Evolutionary conservation across 2,329 filamentous ascomycete species (phyloP).

Genomic region (Trichoderma lentiforme): DNA sequence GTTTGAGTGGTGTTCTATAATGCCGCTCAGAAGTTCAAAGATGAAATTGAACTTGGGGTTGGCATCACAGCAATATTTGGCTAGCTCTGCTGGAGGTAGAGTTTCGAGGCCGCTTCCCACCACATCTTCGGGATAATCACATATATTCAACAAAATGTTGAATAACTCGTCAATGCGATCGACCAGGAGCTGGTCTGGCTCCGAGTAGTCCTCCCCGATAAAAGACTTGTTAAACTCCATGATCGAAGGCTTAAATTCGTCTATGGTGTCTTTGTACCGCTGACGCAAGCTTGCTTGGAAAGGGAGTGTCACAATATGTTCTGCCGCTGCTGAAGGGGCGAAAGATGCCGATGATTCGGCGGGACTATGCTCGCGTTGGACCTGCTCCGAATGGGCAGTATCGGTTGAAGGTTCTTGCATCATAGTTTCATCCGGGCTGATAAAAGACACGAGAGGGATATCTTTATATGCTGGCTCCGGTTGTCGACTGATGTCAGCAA

Average conservation of each 20-base stretch:
- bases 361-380: slow-evolving; percentile 25
- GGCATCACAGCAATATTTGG: slow-evolving; percentile 53
- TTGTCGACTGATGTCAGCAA: slow-evolving; percentile 36
- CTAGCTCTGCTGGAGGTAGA: slow-evolving; percentile 40
- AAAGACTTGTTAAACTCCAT: slow-evolving; percentile 45
- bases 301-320: slow-evolving; percentile 55
- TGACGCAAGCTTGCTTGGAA: slow-evolving; percentile 52
- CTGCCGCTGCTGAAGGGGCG: slow-evolving; percentile 23
- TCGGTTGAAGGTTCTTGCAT: slow-evolving; percentile 22
- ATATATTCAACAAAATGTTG: slow-evolving; percentile 49
- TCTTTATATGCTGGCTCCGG: slow-evolving; percentile 25
- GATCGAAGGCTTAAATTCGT: slow-evolving; percentile 42
- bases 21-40: slow-evolving; percentile 48
- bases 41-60: slow-evolving; percentile 61
- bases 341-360: slow-evolving; percentile 23
- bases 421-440: slow-evolving; percentile 22
- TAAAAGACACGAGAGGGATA: slow-evolving; percentile 24
- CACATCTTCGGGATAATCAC: slow-evolving; percentile 54
- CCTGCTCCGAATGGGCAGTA: slow-evolving; percentile 28
- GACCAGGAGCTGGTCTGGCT: slow-evolving; percentile 40
- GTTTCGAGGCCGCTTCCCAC: slow-evolving; percentile 41
- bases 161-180: slow-evolving; percentile 51
- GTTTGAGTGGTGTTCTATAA: slow-evolving; percentile 42
- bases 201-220: slow-evolving; percentile 35
- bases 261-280: slow-evolving; percentile 50